Evolutionary conservation across 148 eudicot genomes (phyloP).

Genomic region (Chenopodium album): DNA sequence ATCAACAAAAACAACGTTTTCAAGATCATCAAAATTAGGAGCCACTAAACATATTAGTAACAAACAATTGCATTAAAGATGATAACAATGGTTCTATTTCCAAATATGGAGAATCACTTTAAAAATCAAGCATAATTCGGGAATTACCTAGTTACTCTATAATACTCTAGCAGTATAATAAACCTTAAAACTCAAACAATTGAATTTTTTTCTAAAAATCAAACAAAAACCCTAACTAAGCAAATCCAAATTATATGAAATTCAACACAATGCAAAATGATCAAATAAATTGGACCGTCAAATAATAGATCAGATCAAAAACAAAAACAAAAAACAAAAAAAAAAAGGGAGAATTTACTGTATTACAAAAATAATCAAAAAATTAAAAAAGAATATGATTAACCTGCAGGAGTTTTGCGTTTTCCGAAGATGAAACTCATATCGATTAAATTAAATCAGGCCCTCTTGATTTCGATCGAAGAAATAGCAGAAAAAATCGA

Average conservation of each 20-base stretch:
- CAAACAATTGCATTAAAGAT: too few species aligned
- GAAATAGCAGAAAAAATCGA: not conserved
- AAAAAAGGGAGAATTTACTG: too few species aligned
- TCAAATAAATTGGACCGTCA: too few species aligned
- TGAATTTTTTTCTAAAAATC: too few species aligned
- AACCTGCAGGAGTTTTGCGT: constrained; percentile 92
- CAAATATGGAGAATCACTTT: too few species aligned
- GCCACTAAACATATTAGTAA: too few species aligned
- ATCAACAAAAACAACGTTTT: not conserved
- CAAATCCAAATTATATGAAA: not conserved
- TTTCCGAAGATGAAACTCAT: constrained; percentile 95
- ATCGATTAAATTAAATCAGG: not conserved
- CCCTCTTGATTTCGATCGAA: not conserved
- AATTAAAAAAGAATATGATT: not conserved
- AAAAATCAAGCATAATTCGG: too few species aligned
- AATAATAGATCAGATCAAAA: not conserved
- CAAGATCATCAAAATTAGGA: too few species aligned
- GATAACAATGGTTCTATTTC: too few species aligned
- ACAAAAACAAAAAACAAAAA: not conserved
- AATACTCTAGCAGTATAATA: not conserved
- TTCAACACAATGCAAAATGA: not conserved
- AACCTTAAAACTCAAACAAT: not conserved
- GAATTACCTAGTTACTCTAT: too few species aligned
- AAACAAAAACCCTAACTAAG: constrained; percentile 15
- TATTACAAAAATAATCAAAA: not conserved